Percentiles rank a stretch among this genome's conserved stretches.
Evolutionary conservation across 139 green algal species (phyloP).

Genomic region (Chlorella vulgaris): DNA sequence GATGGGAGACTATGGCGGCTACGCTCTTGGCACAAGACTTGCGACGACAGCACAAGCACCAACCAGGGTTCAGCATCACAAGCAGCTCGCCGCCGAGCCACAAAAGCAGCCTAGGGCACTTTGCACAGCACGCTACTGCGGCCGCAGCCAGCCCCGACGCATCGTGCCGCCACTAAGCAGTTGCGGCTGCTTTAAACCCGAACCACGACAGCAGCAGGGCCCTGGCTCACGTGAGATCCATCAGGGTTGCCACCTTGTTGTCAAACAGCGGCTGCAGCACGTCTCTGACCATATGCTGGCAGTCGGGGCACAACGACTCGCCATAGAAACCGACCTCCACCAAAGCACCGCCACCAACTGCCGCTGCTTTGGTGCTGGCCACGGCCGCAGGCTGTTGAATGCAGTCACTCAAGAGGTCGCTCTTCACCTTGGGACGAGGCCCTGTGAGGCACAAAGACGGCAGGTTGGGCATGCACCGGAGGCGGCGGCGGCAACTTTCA

Average conservation of each 20-base stretch:
- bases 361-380: neutral
- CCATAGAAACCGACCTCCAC: no score
- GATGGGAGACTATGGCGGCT: neutral
- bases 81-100: no score
- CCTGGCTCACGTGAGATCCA: slow-evolving; percentile 14
- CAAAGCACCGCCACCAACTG: no score
- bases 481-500: no score
- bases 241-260: slow-evolving; percentile 12
- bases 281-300: slow-evolving; percentile 44
- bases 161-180: neutral
- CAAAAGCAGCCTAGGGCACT: no score
- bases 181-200: neutral
- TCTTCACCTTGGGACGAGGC: slow-evolving; percentile 5
- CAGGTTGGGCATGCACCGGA: neutral
- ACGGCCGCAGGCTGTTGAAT: neutral
- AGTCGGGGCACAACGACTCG: slow-evolving; percentile 45
- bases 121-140: no score
- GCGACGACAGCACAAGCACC: no score
- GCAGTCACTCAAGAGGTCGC: neutral
- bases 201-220: neutral
- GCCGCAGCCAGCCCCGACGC: no score
- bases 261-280: slow-evolving; percentile 40
- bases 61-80: no score
- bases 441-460: neutral
- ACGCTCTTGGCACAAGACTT: no score